Evolutionary conservation across 768 basidiomycete genomes (phyloP).

Genomic region (Boletus rubroflammeus): DNA sequence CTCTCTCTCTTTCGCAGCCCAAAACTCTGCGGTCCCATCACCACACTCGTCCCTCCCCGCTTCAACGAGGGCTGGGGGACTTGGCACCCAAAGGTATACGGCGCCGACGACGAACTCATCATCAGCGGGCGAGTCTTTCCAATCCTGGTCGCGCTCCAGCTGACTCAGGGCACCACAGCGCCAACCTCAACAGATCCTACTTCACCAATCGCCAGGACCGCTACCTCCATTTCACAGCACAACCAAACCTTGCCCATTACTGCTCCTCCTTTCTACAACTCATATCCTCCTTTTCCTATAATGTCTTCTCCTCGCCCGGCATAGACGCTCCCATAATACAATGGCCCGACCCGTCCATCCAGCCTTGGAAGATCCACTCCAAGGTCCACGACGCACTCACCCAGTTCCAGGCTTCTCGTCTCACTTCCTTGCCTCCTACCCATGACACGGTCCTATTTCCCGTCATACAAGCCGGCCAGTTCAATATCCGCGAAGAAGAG

Average conservation of each 20-base stretch:
- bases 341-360: conserved; percentile 64
- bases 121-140: conserved; percentile 73
- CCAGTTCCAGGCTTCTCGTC: conserved; percentile 52
- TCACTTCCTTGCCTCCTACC: conserved; percentile 2
- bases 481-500: conserved; percentile 86
- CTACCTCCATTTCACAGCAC: conserved; percentile 69
- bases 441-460: conserved; percentile 64
- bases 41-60: conserved; percentile 78
- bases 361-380: conserved; percentile 67
- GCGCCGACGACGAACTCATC: conserved; percentile 87
- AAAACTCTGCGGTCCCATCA: conserved; percentile 68
- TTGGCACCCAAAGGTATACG: conserved; percentile 97
- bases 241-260: conserved; percentile 71
- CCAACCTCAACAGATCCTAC: conserved; percentile 90
- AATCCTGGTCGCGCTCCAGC: background rate
- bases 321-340: conserved; percentile 48
- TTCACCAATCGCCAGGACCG: conserved; percentile 96
- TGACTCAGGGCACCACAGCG: conserved; percentile 48
- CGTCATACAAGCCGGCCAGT: conserved; percentile 85
- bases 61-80: conserved; percentile 99
- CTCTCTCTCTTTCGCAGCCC: conserved; percentile 88
- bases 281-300: conserved; percentile 71
- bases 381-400: conserved; percentile 55
- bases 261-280: conserved; percentile 74
- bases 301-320: conserved; percentile 31